Conservation (phyloP, 2,329 filamentous ascomycete genomes). For the Cladosporium sphaerospermum region DNA sequence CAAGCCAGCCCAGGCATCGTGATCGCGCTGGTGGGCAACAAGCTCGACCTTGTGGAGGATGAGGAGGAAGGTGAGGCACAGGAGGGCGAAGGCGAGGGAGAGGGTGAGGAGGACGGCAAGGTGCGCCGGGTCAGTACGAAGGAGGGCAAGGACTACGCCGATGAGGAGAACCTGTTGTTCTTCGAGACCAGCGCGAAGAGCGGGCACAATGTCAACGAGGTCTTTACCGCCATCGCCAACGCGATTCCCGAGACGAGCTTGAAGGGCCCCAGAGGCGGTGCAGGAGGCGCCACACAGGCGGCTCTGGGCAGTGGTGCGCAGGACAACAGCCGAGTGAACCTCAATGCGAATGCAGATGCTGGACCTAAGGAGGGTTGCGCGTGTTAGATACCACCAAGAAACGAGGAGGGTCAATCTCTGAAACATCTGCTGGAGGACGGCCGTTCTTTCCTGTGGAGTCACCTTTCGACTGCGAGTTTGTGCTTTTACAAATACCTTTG, state of each 20-base stretch:
- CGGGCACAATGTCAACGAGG: slow-evolving; percentile 86
- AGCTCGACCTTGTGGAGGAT: slow-evolving; percentile 70
- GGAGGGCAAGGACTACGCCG: slow-evolving; percentile 86
- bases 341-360: slow-evolving; percentile 56
- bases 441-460: too few relatives aligned
- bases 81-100: slow-evolving; percentile 42
- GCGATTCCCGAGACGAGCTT: slow-evolving; percentile 94
- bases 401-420: not conserved
- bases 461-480: too few relatives aligned
- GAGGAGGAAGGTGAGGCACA: slow-evolving; percentile 38
- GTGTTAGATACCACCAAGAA: slow-evolving; percentile 49
- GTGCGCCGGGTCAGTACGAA: slow-evolving; percentile 84
- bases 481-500: too few relatives aligned
- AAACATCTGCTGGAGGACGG: too few relatives aligned
- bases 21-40: slow-evolving; percentile 95
- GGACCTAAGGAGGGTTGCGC: slow-evolving; percentile 88
- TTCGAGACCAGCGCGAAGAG: slow-evolving; percentile 99
- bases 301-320: slow-evolving; percentile 45
- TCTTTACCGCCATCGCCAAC: slow-evolving; percentile 97
- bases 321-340: slow-evolving; percentile 71
- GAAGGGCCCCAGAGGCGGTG: slow-evolving; percentile 71
- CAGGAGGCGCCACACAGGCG: slow-evolving; percentile 49
- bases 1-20: slow-evolving; percentile 95
- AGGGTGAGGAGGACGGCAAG: slow-evolving; percentile 54
- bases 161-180: slow-evolving; percentile 89